phyloP scores from a whole-genome alignment of 768 basidiomycete species.

The Xerocomus brunneocitrinus region DNA sequence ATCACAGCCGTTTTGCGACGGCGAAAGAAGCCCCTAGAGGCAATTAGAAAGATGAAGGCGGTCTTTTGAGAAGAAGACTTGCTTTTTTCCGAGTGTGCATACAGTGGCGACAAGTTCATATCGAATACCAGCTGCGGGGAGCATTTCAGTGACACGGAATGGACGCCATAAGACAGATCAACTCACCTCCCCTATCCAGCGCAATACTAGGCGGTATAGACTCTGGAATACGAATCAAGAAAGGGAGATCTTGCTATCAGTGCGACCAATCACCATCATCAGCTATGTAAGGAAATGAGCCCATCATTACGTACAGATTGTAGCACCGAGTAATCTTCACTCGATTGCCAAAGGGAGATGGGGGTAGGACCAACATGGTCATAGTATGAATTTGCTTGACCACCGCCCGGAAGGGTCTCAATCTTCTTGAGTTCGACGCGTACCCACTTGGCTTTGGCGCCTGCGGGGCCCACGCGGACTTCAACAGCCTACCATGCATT shows the following conservation, averaged over 20 bases:
- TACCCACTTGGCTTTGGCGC: conserved; percentile 89
- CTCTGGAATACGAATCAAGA: conserved; percentile 88
- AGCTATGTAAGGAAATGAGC: conserved; percentile 2
- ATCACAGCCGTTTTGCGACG: conserved; percentile 68
- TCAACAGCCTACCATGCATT: conserved; percentile 66
- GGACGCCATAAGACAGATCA: not conserved
- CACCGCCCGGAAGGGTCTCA: conserved; percentile 74
- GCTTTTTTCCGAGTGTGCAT: conserved; percentile 85
- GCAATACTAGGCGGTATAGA: conserved; percentile 84
- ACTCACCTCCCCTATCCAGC: conserved; percentile 67
- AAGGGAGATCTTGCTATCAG: conserved; percentile 78
- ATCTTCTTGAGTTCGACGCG: conserved; percentile 88
- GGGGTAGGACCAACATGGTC: conserved; percentile 82
- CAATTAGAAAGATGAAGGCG: not conserved
- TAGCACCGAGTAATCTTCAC: conserved; percentile 67
- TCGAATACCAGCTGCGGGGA: conserved; percentile 64
- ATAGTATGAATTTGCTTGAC: conserved; percentile 63
- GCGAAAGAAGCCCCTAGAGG: conserved; percentile 64
- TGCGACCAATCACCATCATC: conserved; percentile 1
- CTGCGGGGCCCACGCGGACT: conserved; percentile 66
- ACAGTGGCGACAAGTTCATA: conserved; percentile 90
- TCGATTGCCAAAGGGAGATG: conserved; percentile 76
- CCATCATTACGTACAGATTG: conserved; percentile 49
- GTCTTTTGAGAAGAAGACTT: conserved; percentile 17
- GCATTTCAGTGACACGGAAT: not conserved